These are phyloP conservation scores for Plasmodium knowlesi DNA, from an alignment of 169 alveolate genomes.

Conservation along the genomic window DNA sequence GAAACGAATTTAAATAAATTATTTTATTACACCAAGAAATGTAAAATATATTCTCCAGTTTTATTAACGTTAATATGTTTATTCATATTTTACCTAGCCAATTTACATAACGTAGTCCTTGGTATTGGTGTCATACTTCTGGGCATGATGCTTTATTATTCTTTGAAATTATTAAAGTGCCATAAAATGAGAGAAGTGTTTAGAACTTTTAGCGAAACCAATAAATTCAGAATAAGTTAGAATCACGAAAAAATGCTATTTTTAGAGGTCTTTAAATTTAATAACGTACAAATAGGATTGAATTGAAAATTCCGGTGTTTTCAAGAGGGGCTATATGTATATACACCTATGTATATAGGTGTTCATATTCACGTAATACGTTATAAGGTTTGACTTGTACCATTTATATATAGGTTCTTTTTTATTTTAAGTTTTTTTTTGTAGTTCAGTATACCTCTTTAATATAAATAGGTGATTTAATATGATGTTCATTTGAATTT, in stretches of 20 bases:
- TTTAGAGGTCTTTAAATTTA: not conserved
- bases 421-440: not conserved
- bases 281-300: not conserved
- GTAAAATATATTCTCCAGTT: constrained; percentile 6
- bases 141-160: not conserved
- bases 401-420: not conserved
- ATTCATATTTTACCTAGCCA: not conserved
- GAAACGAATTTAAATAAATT: not conserved
- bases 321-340: not conserved
- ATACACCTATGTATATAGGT: not conserved
- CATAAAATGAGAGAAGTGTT: not conserved
- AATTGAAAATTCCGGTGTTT: not conserved
- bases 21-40: not conserved
- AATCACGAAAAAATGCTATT: not conserved
- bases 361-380: not conserved
- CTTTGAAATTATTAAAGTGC: not conserved
- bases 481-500: not conserved
- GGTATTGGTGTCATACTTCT: not conserved
- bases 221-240: not conserved
- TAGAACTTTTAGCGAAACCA: not conserved
- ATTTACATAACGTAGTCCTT: not conserved
- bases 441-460: not conserved
- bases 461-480: not conserved
- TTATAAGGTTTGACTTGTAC: not conserved
- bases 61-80: not conserved